Conservation (phyloP, 1,139 yeast species). For the Pichia sp. region DNA sequence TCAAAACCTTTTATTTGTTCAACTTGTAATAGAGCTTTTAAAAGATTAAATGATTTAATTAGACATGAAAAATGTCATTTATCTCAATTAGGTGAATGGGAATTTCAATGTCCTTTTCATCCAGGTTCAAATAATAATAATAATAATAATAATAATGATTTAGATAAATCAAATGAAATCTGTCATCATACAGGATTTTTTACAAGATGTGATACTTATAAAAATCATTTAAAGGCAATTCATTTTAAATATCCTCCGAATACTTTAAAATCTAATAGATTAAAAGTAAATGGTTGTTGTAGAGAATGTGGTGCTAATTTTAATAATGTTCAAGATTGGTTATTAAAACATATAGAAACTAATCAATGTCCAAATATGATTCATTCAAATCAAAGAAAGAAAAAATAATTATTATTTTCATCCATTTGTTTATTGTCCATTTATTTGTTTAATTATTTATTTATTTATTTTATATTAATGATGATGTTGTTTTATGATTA, state of each 20-base stretch:
- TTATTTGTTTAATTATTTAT: no score
- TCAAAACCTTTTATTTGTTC: constrained; percentile 74
- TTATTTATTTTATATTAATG: no score
- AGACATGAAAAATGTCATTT: constrained; percentile 83
- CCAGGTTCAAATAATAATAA: not conserved
- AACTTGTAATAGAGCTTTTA: constrained; percentile 77
- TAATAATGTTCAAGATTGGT: constrained; percentile 72
- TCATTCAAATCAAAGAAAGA: constrained; percentile 9
- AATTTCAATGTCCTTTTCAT: constrained; percentile 42
- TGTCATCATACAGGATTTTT: constrained; percentile 84
- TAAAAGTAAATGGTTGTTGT: constrained; percentile 64
- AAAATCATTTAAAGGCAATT: constrained; percentile 82
- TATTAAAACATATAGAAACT: constrained; percentile 62
- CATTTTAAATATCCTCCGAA: constrained; percentile 89
- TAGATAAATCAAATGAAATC: constrained; percentile 13
- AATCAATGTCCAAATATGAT: constrained; percentile 37
- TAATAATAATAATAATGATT: not conserved
- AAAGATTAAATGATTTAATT: constrained; percentile 78
- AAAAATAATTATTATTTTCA: not conserved
- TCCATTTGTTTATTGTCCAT: no score
- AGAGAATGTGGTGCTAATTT: constrained; percentile 66
- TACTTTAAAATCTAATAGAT: constrained; percentile 72
- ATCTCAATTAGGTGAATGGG: constrained; percentile 56
- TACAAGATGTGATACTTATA: constrained; percentile 84
- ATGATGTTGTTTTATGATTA: no score